Conservation (phyloP, 768 basidiomycete genomes). For the Suillus occidentalis region DNA sequence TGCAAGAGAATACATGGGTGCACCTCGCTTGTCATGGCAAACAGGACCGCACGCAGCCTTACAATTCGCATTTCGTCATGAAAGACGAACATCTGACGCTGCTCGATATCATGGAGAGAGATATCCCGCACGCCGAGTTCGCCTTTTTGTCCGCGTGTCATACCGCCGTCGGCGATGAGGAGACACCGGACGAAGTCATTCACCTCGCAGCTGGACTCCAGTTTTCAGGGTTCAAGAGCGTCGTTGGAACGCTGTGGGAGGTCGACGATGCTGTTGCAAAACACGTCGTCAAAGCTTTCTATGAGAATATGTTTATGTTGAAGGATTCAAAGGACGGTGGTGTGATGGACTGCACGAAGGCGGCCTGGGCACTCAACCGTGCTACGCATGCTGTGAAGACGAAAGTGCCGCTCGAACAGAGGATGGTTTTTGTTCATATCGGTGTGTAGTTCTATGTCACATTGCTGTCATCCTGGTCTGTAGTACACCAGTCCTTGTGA, state of each 20-base stretch:
- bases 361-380: neutral
- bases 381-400: neutral
- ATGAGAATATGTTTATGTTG: neutral
- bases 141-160: conserved; percentile 17
- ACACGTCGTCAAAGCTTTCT: neutral
- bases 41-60: conserved; percentile 11
- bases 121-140: conserved; percentile 5
- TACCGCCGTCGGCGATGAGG: conserved; percentile 21
- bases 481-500: no score
- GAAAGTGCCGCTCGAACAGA: neutral
- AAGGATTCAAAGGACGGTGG: neutral
- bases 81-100: neutral
- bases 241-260: conserved; percentile 2
- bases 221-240: neutral
- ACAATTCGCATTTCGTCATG: conserved; percentile 13
- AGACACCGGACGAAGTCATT: conserved; percentile 19
- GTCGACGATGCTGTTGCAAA: conserved; percentile 7
- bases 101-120: conserved; percentile 8
- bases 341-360: conserved; percentile 4
- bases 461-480: no score
- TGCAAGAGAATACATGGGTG: conserved; percentile 12
- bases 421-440: neutral
- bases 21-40: conserved; percentile 24
- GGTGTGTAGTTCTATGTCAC: neutral
- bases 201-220: conserved; percentile 27